Conservation (phyloP, 2,329 filamentous ascomycete genomes). For the Fusarium keratoplasticum region DNA sequence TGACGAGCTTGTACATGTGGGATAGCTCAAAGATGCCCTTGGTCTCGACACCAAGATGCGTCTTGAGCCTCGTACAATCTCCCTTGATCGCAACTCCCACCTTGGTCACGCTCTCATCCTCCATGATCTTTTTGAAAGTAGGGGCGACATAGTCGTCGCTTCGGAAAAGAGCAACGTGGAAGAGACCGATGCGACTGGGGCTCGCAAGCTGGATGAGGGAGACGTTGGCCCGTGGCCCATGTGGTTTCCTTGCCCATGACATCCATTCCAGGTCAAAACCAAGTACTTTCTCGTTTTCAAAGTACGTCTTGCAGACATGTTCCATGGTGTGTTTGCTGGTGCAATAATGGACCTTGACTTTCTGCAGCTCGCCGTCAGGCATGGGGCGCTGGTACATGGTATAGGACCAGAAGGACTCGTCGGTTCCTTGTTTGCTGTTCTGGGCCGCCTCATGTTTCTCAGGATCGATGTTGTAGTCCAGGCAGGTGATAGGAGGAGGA, state of each 20-base stretch:
- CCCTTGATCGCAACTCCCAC: constrained; percentile 80
- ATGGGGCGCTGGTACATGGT: constrained; percentile 70
- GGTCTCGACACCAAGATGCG: constrained; percentile 72
- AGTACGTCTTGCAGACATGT: constrained; percentile 70
- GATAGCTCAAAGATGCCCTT: constrained; percentile 83
- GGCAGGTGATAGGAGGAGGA: constrained; percentile 42
- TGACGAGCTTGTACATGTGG: constrained; percentile 83
- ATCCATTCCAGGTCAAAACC: constrained; percentile 94
- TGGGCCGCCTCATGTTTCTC: constrained; percentile 57
- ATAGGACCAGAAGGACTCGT: constrained; percentile 75
- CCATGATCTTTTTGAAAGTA: constrained; percentile 77
- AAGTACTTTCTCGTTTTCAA: constrained; percentile 76
- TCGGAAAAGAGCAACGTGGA: constrained; percentile 79
- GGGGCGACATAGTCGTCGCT: constrained; percentile 74
- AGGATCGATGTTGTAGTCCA: constrained; percentile 47
- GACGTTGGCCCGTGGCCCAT: constrained; percentile 74
- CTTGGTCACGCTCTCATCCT: constrained; percentile 77
- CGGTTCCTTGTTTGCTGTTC: constrained; percentile 55
- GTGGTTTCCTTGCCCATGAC: constrained; percentile 56
- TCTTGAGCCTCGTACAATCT: constrained; percentile 75
- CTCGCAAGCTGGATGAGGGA: constrained; percentile 87
- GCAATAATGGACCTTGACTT: constrained; percentile 83
- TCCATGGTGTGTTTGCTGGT: constrained; percentile 75
- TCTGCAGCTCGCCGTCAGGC: constrained; percentile 56
- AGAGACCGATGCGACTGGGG: constrained; percentile 80